Evolutionary conservation across 176 grass and related monocot genomes (phyloP).

Genomic region (Lolium rigidum): DNA sequence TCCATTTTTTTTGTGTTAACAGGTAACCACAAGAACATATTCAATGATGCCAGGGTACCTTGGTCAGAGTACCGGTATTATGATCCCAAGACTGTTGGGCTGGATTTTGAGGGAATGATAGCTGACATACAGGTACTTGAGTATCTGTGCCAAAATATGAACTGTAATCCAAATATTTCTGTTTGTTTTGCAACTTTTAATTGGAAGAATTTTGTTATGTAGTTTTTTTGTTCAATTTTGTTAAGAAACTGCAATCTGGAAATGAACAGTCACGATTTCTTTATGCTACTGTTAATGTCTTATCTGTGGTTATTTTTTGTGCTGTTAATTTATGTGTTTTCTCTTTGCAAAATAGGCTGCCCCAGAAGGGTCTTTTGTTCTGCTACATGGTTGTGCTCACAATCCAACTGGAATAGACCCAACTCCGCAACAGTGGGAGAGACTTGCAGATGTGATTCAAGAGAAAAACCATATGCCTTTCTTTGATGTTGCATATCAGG

Average conservation of each 20-base stretch:
- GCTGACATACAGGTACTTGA: conserved; percentile 81
- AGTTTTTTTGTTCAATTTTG: conserved; percentile 7
- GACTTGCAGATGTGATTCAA: conserved; percentile 88
- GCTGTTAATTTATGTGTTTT: conserved; percentile 25
- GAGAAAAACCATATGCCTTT: conserved; percentile 91
- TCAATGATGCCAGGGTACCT: conserved; percentile 96
- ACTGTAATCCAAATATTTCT: conserved; percentile 4
- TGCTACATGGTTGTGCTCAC: conserved; percentile 94
- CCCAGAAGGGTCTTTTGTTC: conserved; percentile 94
- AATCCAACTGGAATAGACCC: conserved; percentile 98
- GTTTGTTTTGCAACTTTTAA: neutral
- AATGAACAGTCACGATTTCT: conserved; percentile 15
- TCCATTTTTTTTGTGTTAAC: conserved; percentile 41
- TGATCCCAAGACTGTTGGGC: conserved; percentile 92
- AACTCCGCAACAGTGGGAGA: conserved; percentile 86
- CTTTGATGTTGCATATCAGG: conserved; percentile 99
- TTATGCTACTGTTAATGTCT: conserved; percentile 12
- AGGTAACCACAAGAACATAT: conserved; percentile 99
- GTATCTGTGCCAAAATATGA: neutral
- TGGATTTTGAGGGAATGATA: conserved; percentile 99
- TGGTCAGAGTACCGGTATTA: conserved; percentile 99
- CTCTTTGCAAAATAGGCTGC: conserved; percentile 70
- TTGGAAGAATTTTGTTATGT: neutral
- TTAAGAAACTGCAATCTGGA: neutral
- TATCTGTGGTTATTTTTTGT: conserved; percentile 16